Evolutionary conservation across 257 asterid genomes (phyloP).

Genomic region (Plantago elongata): DNA sequence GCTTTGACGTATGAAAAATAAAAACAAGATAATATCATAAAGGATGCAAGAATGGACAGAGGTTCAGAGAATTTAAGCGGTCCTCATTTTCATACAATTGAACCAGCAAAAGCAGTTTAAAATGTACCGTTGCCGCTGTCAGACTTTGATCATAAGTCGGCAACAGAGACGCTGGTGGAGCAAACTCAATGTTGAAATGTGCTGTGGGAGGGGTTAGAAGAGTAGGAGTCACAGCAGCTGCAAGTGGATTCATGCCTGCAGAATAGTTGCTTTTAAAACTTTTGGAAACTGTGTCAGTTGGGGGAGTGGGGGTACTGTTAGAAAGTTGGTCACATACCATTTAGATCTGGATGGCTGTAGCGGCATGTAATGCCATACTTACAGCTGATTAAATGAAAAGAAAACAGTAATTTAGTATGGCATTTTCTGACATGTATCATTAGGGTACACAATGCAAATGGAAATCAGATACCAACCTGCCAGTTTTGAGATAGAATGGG

Average conservation of each 20-base stretch:
- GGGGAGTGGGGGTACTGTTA: slow-evolving; percentile 2
- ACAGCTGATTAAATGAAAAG: slow-evolving; percentile 57
- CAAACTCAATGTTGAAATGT: slow-evolving; percentile 55
- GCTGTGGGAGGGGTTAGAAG: slow-evolving; percentile 64
- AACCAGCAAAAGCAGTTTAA: slow-evolving; percentile 16
- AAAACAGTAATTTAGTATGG: slow-evolving; percentile 20
- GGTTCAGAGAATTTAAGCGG: background rate
- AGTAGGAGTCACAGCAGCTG: slow-evolving; percentile 54
- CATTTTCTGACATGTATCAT: slow-evolving; percentile 7
- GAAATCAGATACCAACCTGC: slow-evolving; percentile 55
- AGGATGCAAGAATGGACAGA: background rate
- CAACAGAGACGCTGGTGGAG: slow-evolving; percentile 65
- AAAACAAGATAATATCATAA: background rate
- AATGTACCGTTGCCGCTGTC: slow-evolving; percentile 61
- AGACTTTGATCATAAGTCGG: slow-evolving; percentile 66
- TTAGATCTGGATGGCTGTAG: slow-evolving; percentile 91
- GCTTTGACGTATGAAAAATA: slow-evolving; percentile 1
- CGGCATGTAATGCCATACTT: slow-evolving; percentile 93
- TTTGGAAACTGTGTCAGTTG: slow-evolving; percentile 11
- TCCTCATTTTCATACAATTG: background rate
- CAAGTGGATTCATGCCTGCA: slow-evolving; percentile 39
- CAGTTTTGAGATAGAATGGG: slow-evolving; percentile 93
- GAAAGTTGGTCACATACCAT: slow-evolving; percentile 35
- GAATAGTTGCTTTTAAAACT: slow-evolving; percentile 14
- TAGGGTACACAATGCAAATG: slow-evolving; percentile 15